Evolutionary conservation across 73 alveolate species (phyloP).

Genomic region (Symbiodinium natans): DNA sequence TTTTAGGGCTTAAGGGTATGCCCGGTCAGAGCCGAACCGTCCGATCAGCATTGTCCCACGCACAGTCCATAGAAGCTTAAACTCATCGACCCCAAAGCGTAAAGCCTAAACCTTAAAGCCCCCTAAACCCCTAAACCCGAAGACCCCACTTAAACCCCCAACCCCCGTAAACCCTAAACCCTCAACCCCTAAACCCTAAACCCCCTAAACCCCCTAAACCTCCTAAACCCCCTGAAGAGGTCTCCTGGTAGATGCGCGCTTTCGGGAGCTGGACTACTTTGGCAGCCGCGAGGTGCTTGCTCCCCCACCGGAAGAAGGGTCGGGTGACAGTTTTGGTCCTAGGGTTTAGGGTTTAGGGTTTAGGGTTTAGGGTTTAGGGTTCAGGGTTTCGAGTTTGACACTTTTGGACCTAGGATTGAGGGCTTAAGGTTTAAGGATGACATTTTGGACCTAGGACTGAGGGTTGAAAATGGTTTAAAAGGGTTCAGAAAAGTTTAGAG

Average conservation of each 20-base stretch:
- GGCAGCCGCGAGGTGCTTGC: background rate
- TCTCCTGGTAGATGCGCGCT: background rate
- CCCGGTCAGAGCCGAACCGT: too few species aligned
- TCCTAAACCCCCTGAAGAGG: background rate
- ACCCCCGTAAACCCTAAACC: background rate
- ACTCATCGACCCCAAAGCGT: background rate
- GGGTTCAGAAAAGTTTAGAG: too few species aligned
- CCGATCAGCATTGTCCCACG: too few species aligned
- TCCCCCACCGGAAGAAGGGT: too few species aligned
- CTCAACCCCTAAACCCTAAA: background rate
- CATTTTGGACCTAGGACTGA: too few species aligned
- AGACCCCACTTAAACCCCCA: too few species aligned
- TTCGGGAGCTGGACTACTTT: constrained; percentile 3
- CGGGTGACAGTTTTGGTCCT: background rate
- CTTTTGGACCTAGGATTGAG: too few species aligned
- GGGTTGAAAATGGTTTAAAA: too few species aligned
- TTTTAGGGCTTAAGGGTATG: too few species aligned
- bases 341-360: background rate
- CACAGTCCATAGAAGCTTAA: too few species aligned
- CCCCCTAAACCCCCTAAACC: background rate
- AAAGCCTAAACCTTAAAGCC: background rate
- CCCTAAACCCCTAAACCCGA: background rate
- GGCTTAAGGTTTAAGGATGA: too few species aligned
- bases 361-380: background rate
- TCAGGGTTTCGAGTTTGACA: background rate